Conservation (phyloP, 2,329 filamentous ascomycete genomes). For the Dothideomycetes sp. region DNA sequence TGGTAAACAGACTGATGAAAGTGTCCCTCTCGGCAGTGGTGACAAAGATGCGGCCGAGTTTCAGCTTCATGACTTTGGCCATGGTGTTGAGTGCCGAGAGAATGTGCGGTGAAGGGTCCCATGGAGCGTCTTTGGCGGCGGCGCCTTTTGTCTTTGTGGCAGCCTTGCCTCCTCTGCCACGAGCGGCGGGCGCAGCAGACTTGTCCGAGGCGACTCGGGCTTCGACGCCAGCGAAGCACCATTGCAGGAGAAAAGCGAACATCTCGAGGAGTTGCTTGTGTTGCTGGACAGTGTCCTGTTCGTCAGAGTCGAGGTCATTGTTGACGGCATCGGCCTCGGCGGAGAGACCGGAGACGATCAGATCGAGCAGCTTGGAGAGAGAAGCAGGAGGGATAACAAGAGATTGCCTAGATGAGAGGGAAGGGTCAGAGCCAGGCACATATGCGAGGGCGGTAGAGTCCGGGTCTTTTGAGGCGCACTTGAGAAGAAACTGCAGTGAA, state of each 20-base stretch:
- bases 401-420: constrained; percentile 64
- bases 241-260: constrained; percentile 88
- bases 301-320: constrained; percentile 80
- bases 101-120: constrained; percentile 84
- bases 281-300: constrained; percentile 68
- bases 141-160: constrained; percentile 59
- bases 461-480: constrained; percentile 61
- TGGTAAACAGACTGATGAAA: constrained; percentile 82
- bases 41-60: constrained; percentile 84
- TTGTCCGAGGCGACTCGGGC: constrained; percentile 80
- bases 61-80: constrained; percentile 91
- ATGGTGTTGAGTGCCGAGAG: constrained; percentile 85
- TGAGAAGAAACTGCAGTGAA: constrained; percentile 89
- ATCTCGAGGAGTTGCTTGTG: constrained; percentile 91
- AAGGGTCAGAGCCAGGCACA: constrained; percentile 53
- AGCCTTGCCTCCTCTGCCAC: constrained; percentile 66
- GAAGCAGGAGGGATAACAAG: constrained; percentile 69
- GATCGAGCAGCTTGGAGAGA: constrained; percentile 82
- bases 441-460: constrained; percentile 21
- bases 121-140: constrained; percentile 59
- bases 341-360: constrained; percentile 64
- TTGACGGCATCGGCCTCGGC: constrained; percentile 79
- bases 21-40: constrained; percentile 95
- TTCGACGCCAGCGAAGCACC: constrained; percentile 91
- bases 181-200: constrained; percentile 58